Evolutionary conservation across 2,329 filamentous ascomycete species (phyloP).

Genomic region (Epicoccum nigrum): DNA sequence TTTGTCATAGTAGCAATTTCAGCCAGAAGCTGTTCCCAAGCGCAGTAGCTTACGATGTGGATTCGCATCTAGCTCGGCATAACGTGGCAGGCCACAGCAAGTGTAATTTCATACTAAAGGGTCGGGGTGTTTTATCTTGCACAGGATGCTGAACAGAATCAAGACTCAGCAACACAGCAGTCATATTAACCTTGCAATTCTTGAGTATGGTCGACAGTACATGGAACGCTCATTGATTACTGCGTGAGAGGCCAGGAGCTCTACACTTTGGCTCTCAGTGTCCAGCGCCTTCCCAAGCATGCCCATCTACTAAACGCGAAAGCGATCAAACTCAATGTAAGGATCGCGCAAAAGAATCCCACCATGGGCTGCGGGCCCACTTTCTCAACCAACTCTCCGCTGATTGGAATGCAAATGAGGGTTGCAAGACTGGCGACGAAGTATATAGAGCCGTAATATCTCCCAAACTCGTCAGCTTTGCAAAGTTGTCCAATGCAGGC

Average conservation of each 20-base stretch:
- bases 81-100: too few species aligned
- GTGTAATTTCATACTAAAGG: too few species aligned
- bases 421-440: constrained; percentile 46
- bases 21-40: too few species aligned
- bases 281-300: constrained; percentile 42
- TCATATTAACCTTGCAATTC: too few species aligned
- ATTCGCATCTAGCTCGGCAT: too few species aligned
- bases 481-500: constrained; percentile 58
- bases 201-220: too few species aligned
- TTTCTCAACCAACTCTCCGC: constrained; percentile 43
- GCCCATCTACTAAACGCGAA: constrained; percentile 47
- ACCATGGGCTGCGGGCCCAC: constrained; percentile 44
- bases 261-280: constrained; percentile 30
- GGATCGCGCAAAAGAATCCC: constrained; percentile 41
- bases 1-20: too few species aligned
- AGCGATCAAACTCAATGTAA: constrained; percentile 38
- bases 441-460: constrained; percentile 58
- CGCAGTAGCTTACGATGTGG: too few species aligned
- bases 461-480: constrained; percentile 54
- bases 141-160: too few species aligned
- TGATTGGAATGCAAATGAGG: constrained; percentile 45
- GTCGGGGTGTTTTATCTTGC: too few species aligned
- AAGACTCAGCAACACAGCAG: too few species aligned
- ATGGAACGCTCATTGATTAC: not conserved
- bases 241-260: not conserved